Conservation (phyloP, 176 grass and related monocot genomes). For the Eleusine coracana region DNA sequence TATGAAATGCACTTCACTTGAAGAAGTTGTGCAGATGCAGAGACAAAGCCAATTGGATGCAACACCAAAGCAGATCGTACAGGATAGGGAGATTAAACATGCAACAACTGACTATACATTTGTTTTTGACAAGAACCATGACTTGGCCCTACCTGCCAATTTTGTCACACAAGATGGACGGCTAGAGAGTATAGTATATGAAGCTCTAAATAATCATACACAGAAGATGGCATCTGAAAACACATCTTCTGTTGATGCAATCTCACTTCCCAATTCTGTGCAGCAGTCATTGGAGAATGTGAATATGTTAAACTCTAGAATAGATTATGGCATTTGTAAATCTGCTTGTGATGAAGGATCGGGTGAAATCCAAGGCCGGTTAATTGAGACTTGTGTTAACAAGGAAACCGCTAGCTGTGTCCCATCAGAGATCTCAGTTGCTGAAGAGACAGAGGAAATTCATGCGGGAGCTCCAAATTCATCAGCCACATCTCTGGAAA, state of each 20-base stretch:
- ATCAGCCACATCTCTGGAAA: conserved; percentile 14
- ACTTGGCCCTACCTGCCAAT: conserved; percentile 32
- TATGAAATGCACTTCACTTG: conserved; percentile 34
- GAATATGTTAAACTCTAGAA: conserved; percentile 34
- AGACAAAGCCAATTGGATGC: conserved; percentile 40
- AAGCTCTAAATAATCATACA: conserved; percentile 52
- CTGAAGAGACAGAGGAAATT: conserved; percentile 32
- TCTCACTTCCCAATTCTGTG: conserved; percentile 20
- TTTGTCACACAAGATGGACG: conserved; percentile 46
- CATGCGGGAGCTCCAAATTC: conserved; percentile 18
- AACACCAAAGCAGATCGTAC: conserved; percentile 38
- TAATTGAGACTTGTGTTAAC: conserved; percentile 14
- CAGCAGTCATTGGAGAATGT: conserved; percentile 26
- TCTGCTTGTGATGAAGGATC: conserved; percentile 34
- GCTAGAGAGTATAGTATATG: conserved; percentile 63
- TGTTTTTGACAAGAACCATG: conserved; percentile 44
- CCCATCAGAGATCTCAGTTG: conserved; percentile 24
- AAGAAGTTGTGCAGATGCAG: conserved; percentile 40
- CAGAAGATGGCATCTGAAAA: conserved; percentile 28
- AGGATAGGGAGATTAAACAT: conserved; percentile 27
- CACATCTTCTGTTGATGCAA: conserved; percentile 27
- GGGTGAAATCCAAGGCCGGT: conserved; percentile 23
- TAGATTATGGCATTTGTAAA: conserved; percentile 26
- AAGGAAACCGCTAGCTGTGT: conserved; percentile 16
- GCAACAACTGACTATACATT: conserved; percentile 33